A percentile compares a stretch with the other conserved stretches of the same genome.
These are phyloP conservation scores for Saccharomycopsis sp. DNA, from an alignment of 805 yeast species.

Conservation along the genomic window DNA sequence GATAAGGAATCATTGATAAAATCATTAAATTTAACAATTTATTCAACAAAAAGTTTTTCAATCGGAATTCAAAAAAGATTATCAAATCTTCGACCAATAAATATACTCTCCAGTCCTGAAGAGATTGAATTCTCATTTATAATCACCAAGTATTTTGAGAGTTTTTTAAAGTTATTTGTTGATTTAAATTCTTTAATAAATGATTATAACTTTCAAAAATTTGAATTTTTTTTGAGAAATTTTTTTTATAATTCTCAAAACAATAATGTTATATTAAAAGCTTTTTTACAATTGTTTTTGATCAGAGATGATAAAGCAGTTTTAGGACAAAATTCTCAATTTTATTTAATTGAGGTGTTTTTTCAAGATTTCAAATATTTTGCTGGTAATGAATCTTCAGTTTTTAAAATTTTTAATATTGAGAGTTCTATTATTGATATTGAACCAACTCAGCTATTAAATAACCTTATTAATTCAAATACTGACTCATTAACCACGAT, in stretches of 20 bases:
- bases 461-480: background rate
- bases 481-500: background rate
- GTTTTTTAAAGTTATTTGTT: no score
- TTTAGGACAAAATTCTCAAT: conserved; percentile 37
- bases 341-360: conserved; percentile 31
- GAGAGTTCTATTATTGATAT: background rate
- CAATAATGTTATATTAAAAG: conserved; percentile 42
- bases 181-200: background rate
- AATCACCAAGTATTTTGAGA: conserved; percentile 3
- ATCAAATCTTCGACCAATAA: conserved; percentile 39
- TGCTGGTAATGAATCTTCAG: conserved; percentile 28
- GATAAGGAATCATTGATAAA: background rate
- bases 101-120: conserved; percentile 24
- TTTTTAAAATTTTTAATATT: conserved; percentile 20
- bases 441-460: background rate
- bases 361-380: no score
- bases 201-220: background rate
- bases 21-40: conserved; percentile 19
- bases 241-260: conserved; percentile 14
- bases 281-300: conserved; percentile 49
- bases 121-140: conserved; percentile 23
- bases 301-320: conserved; percentile 53
- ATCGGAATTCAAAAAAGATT: conserved; percentile 36
- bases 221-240: background rate
- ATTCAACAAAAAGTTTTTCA: conserved; percentile 20